These are phyloP conservation scores for Bretschneidera sinensis DNA, from an alignment of 345 rosid genomes.

Conservation along the genomic window DNA sequence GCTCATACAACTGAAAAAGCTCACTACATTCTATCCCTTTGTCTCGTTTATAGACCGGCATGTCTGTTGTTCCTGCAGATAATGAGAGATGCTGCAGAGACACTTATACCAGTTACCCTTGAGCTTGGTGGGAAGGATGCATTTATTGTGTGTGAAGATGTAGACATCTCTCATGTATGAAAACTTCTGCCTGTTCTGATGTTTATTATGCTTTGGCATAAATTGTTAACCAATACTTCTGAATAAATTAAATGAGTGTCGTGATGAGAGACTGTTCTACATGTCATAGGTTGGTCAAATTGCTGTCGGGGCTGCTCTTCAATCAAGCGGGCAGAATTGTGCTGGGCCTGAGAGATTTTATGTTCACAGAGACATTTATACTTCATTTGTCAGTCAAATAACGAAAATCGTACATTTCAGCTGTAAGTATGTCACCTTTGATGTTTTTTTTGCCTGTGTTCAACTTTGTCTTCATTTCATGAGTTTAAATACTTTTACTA, in stretches of 20 bases:
- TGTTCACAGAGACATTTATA: constrained; percentile 73
- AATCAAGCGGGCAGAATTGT: constrained; percentile 98
- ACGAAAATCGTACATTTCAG: constrained; percentile 76
- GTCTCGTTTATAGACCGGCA: background rate
- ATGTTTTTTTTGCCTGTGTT: background rate
- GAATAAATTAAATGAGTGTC: constrained; percentile 13
- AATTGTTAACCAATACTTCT: constrained; percentile 7
- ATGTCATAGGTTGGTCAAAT: constrained; percentile 81
- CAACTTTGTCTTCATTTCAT: background rate
- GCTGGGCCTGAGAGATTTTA: constrained; percentile 99
- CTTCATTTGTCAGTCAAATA: constrained; percentile 75
- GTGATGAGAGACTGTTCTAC: constrained; percentile 12
- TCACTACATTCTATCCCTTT: no score
- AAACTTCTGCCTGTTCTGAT: constrained; percentile 5
- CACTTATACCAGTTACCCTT: constrained; percentile 79
- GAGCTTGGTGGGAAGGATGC: constrained; percentile 99
- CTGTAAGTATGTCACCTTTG: constrained; percentile 49
- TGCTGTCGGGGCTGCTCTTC: constrained; percentile 87
- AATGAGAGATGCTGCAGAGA: constrained; percentile 83
- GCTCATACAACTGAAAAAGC: no score
- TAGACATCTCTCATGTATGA: constrained; percentile 73
- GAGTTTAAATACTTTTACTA: no score
- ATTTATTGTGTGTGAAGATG: constrained; percentile 89
- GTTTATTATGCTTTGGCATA: constrained; percentile 8
- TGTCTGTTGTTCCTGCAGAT: constrained; percentile 52